Percentiles rank a stretch among this genome's conserved stretches.
phyloP scores from a whole-genome alignment of 805 yeast species.

The Limtongozyma cylindracea region DNA sequence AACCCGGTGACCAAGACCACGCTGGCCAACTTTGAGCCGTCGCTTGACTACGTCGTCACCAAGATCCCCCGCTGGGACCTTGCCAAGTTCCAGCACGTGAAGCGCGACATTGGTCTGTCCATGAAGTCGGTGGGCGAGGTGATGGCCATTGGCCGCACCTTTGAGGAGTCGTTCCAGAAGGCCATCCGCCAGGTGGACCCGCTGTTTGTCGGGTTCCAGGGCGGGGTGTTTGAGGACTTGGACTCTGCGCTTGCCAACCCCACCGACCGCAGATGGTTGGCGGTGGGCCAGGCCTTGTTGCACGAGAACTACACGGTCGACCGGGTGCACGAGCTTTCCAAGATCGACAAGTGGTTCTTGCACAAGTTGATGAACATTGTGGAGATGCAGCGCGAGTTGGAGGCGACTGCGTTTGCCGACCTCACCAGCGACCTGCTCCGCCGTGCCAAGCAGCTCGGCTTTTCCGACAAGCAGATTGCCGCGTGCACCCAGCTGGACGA shows the following conservation, averaged over 20 bases:
- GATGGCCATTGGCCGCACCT: conserved; percentile 95
- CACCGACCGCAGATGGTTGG: conserved; percentile 92
- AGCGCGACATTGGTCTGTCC: conserved; percentile 79
- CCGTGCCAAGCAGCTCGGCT: conserved; percentile 81
- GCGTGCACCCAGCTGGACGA: conserved; percentile 49
- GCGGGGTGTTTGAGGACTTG: conserved; percentile 50
- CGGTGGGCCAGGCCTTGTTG: conserved; percentile 89
- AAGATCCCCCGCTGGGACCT: conserved; percentile 98
- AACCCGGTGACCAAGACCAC: conserved; percentile 94
- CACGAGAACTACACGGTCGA: conserved; percentile 86
- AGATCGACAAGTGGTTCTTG: conserved; percentile 91
- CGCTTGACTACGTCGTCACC: conserved; percentile 87
- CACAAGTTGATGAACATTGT: conserved; percentile 85
- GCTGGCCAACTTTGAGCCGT: conserved; percentile 91
- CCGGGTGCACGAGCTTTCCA: conserved; percentile 71
- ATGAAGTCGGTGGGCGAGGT: conserved; percentile 99
- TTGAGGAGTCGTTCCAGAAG: conserved; percentile 94
- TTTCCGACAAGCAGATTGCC: conserved; percentile 87
- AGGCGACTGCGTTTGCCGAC: conserved; percentile 18
- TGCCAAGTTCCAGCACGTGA: conserved; percentile 84
- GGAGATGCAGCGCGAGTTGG: conserved; percentile 63
- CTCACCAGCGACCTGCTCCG: conserved; percentile 44
- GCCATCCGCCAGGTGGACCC: conserved; percentile 95
- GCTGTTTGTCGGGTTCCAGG: conserved; percentile 75
- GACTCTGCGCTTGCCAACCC: conserved; percentile 65